A percentile compares a stretch with the other conserved stretches of the same genome.
Evolutionary conservation across 345 rosid genomes (phyloP).

Genomic region (Eucalyptus erythrocorys): DNA sequence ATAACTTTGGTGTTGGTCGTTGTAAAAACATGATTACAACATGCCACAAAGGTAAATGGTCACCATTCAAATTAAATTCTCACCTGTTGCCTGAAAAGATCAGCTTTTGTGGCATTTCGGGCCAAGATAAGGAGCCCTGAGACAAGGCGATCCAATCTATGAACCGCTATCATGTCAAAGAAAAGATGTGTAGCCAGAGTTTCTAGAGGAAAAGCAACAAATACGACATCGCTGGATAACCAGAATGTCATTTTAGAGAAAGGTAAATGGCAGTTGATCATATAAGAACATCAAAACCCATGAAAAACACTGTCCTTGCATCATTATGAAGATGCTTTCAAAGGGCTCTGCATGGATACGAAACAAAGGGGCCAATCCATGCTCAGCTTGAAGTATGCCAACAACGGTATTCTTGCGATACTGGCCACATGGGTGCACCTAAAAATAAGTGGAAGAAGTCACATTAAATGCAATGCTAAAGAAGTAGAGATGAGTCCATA

Average conservation of each 20-base stretch:
- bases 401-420: constrained; percentile 93
- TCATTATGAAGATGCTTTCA: neutral
- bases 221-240: neutral
- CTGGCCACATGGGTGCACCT: constrained; percentile 99
- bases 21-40: neutral
- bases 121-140: constrained; percentile 92
- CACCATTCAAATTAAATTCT: neutral
- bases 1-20: too few species aligned
- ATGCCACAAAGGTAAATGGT: neutral
- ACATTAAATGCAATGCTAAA: neutral
- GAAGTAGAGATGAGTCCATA: neutral
- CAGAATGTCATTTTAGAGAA: neutral
- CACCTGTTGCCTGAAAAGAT: constrained; percentile 81
- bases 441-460: neutral
- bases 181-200: neutral
- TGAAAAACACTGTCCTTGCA: neutral
- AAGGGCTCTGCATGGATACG: constrained; percentile 48
- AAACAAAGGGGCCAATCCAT: constrained; percentile 62
- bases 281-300: neutral
- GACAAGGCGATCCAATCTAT: constrained; percentile 81
- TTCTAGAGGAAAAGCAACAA: neutral
- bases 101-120: constrained; percentile 77
- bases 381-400: constrained; percentile 94
- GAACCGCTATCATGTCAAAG: constrained; percentile 40
- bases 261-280: neutral